Percentiles rank a stretch among this genome's conserved stretches.
Conservation (phyloP, 768 basidiomycete species). For the Macrolepiota dolichaula region DNA sequence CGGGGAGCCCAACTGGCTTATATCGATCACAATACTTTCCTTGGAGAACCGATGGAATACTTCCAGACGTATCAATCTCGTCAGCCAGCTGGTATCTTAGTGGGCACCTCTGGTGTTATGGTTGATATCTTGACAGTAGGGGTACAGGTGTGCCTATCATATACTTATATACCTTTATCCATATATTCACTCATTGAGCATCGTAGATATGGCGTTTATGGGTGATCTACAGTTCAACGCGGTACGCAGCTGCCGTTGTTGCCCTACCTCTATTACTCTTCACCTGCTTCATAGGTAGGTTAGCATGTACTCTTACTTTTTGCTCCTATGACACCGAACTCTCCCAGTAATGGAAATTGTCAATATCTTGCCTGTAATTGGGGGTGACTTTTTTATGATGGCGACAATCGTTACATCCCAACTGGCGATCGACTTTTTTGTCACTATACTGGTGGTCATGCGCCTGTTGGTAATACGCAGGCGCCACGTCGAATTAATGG, state of each 20-base stretch:
- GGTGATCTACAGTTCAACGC: not conserved
- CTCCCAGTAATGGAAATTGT: not conserved
- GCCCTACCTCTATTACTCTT: not conserved
- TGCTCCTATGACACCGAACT: not conserved
- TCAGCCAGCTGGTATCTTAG: not conserved
- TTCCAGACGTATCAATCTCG: not conserved
- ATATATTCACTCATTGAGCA: not conserved
- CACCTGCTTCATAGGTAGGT: not conserved
- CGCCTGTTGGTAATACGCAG: not conserved
- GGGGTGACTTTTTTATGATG: not conserved
- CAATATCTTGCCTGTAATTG: not conserved
- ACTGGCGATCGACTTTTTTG: not conserved
- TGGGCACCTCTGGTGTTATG: not conserved
- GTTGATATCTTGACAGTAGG: not conserved
- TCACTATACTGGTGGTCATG: not conserved
- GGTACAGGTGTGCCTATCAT: not conserved
- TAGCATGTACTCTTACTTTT: not conserved
- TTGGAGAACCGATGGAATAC: not conserved
- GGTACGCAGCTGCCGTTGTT: not conserved
- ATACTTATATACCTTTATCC: not conserved
- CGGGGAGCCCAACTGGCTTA: not conserved
- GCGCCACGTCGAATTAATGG: not conserved
- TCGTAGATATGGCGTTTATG: not conserved
- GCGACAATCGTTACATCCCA: not conserved
- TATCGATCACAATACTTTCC: not conserved